A percentile compares a stretch with the other conserved stretches of the same genome.
These are phyloP conservation scores for Neodidymelliopsis sp. DNA, from an alignment of 2,329 filamentous ascomycete genomes.

Conservation along the genomic window DNA sequence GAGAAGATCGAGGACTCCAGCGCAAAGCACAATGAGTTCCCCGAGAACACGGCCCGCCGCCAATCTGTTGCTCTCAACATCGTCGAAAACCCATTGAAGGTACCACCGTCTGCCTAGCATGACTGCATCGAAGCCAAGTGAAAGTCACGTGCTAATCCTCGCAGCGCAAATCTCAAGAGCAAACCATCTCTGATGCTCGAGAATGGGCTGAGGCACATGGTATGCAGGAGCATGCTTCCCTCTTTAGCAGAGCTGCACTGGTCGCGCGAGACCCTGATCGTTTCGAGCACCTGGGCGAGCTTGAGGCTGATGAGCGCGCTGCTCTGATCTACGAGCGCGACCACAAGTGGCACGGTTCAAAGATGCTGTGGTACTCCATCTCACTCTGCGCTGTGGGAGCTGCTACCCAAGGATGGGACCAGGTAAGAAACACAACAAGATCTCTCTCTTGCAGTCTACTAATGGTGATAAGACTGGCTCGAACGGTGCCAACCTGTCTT, in stretches of 20 bases:
- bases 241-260: conserved; percentile 74
- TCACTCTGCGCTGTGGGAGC: conserved; percentile 73
- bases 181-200: conserved; percentile 63
- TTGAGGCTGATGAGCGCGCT: conserved; percentile 67
- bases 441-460: background rate
- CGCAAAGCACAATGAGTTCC: conserved; percentile 17
- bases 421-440: background rate
- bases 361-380: conserved; percentile 71
- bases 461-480: conserved; percentile 59
- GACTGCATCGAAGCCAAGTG: conserved; percentile 15
- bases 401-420: conserved; percentile 71
- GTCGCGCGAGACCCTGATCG: conserved; percentile 73
- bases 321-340: conserved; percentile 67
- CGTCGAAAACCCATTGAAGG: conserved; percentile 57
- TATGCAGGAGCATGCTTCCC: conserved; percentile 63
- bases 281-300: conserved; percentile 68
- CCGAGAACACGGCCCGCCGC: conserved; percentile 39
- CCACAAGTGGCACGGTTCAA: conserved; percentile 69
- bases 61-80: conserved; percentile 56
- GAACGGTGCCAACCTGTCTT: conserved; percentile 65
- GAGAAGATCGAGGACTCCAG: conserved; percentile 15
- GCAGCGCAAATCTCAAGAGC: conserved; percentile 58
- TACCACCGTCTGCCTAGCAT: conserved; percentile 22
- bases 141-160: conserved; percentile 31
- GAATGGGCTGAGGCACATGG: conserved; percentile 68